Evolutionary conservation across 2,329 filamentous ascomycete genomes (phyloP), one percentile per base, ranked within the genome.

Genomic region (Fusarium pseudocircinatum): DNA sequence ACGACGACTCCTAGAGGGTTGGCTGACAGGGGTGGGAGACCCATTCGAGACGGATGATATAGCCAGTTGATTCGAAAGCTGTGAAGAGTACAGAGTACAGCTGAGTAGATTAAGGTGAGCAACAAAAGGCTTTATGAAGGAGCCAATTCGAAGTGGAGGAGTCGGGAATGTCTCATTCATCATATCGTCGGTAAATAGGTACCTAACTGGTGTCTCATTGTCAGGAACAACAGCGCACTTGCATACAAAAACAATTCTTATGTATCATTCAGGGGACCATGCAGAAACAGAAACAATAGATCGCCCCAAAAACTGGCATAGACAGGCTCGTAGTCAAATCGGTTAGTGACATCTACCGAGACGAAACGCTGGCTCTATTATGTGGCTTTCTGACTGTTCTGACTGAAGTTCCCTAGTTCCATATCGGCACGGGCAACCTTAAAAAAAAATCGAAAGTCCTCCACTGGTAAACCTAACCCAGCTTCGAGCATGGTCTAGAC

Each of bases 1-100:
- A 73, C 70, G 70, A 73, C 70, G 70, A 71, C 70, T 73, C 69
- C 49, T 47, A 32, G 32, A 58, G 43, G 28, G 50, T 43, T 39
- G 52, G 50, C 30, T 42, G 66, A 64, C 67, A 64, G 59, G 67
- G 67, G 32, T 63, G 32, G 16, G 44, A 32, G 63, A 62, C 60
- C 64, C 64, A 67, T 59, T 50, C 20, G 24, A 50, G 42, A 59
- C 50, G 34, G 56, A 50, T 59, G 56, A 28, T 36, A 49, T 50
- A 37, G 30, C 63, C 40, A 34, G 16, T 30, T 40, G 22, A n/a
- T 15, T 66, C 49, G 37, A 36, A 50, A 34, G 30, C 47, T 20
- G 22, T 36, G 26, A 52, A 50, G 28, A 22, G 43, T n/a, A 14
- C 24, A 28, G 30, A 12, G 30, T n/a, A 32, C 24, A n/a, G 18